Evolutionary conservation across 805 yeast species (phyloP), one percentile per base, ranked within the genome.

Genomic region (Cyberlindnera japonica): DNA sequence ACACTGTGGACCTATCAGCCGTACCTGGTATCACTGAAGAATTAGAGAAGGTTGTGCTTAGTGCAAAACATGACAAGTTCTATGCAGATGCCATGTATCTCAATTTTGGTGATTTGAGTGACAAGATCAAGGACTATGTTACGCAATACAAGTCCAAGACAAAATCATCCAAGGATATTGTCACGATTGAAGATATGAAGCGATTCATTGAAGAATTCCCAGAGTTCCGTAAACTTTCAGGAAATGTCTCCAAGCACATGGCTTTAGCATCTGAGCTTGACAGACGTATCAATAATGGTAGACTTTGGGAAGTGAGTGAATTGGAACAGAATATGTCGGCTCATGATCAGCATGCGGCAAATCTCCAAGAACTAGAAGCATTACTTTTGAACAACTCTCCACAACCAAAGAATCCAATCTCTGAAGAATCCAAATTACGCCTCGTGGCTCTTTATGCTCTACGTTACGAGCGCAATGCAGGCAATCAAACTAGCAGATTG

Each of bases 91-190:
- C 93, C 3, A 84, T 88, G 90, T 87, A 77, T 58, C 70, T 85
- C 50, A 93, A 93, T 62, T 95, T 90, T 66, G 99, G 98, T 23
- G 98, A 93, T 58, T 68, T 93, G 39, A 93, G 96, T 30, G 96
- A 89, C 28, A 77, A 79, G 49, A 83, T 93, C 55, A 90, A 87
- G 54, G 80, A 75, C 41, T 87, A 86, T 55, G 96, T 93, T 23
- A 81, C 80, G 40, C 81, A 77, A 33, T 93, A 89, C 62, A 91
- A 88, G 56, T 59, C 69, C 16, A 85, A 84, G 55, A 85, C 97
- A 1, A 84, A 89, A 53, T 75, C 82, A 16, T 77, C 80, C 38
- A 77, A 77, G 34, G 79, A 81, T 46, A 73, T 91, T 47, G 80
- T 80, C 48, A 81, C 93, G 26, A 78, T 93, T 33, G 79, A 85